phyloP scores from a whole-genome alignment of 2,329 filamentous ascomycete genomes.

The Trematosphaeria pertusa region DNA sequence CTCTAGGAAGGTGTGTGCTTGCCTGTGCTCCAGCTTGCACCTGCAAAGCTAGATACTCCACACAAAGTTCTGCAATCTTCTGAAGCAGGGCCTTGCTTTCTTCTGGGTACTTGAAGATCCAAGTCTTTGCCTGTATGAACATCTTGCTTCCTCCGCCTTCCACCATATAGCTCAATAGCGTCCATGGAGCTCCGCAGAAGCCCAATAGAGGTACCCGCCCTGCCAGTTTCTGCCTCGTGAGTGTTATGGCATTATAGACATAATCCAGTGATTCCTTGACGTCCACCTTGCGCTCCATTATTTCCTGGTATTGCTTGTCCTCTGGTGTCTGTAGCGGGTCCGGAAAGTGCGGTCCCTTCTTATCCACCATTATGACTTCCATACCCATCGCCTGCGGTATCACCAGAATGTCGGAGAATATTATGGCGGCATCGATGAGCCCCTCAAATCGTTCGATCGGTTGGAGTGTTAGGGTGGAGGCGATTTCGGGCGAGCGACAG shows the following conservation, averaged over 20 bases:
- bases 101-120: conserved; percentile 88
- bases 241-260: conserved; percentile 92
- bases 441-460: conserved; percentile 90
- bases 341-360: conserved; percentile 95
- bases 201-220: conserved; percentile 93
- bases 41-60: conserved; percentile 91
- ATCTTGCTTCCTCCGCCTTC: conserved; percentile 96
- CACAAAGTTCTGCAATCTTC: conserved; percentile 93
- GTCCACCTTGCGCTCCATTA: conserved; percentile 81
- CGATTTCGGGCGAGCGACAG: conserved; percentile 90
- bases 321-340: conserved; percentile 78
- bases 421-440: conserved; percentile 94
- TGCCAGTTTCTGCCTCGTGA: conserved; percentile 85
- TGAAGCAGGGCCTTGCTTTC: conserved; percentile 81
- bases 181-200: conserved; percentile 98
- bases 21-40: conserved; percentile 92
- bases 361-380: conserved; percentile 98
- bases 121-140: conserved; percentile 93
- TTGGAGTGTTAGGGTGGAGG: conserved; percentile 91
- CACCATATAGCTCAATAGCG: conserved; percentile 97
- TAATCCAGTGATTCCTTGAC: conserved; percentile 87
- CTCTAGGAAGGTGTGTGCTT: conserved; percentile 19
- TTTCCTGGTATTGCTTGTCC: conserved; percentile 80
- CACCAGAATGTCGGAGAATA: conserved; percentile 98
- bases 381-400: conserved; percentile 98